Conservation (phyloP, 2,329 filamentous ascomycete species). For the Lecanicillium sp. region DNA sequence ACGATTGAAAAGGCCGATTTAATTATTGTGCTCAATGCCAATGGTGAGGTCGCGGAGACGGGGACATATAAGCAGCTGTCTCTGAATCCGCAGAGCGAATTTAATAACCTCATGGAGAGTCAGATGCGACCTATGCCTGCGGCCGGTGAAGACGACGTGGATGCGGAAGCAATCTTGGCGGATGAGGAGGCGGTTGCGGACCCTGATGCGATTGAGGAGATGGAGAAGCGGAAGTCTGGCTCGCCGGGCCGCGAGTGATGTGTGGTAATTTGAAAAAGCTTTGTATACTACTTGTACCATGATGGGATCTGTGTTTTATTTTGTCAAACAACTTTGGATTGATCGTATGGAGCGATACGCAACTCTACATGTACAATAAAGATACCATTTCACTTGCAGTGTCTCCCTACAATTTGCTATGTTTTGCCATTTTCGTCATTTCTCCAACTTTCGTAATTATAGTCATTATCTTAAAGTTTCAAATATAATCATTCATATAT, state of each 20-base stretch:
- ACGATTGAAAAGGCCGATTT: slow-evolving; percentile 94
- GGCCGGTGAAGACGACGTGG: not conserved
- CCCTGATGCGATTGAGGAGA: not conserved
- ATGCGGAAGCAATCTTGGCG: not conserved
- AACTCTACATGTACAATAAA: too few relatives aligned
- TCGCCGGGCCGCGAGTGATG: not conserved
- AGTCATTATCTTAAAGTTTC: too few relatives aligned
- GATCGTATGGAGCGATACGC: too few relatives aligned
- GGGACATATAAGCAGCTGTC: slow-evolving; percentile 75
- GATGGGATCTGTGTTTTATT: too few relatives aligned
- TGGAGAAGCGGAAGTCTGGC: not conserved
- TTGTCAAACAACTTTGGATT: too few relatives aligned
- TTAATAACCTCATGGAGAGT: slow-evolving; percentile 97
- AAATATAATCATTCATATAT: too few relatives aligned
- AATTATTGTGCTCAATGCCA: slow-evolving; percentile 81
- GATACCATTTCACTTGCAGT: too few relatives aligned
- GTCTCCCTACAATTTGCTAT: too few relatives aligned
- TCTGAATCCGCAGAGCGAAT: slow-evolving; percentile 69
- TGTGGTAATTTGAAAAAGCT: not conserved
- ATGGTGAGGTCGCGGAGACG: slow-evolving; percentile 85
- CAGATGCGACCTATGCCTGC: slow-evolving; percentile 50
- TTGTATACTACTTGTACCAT: too few relatives aligned
- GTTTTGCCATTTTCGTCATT: too few relatives aligned
- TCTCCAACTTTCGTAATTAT: too few relatives aligned
- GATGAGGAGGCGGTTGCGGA: not conserved